These are phyloP conservation scores for Gypsophila paniculata DNA, from an alignment of 179 eudicot species.

Conservation along the genomic window DNA sequence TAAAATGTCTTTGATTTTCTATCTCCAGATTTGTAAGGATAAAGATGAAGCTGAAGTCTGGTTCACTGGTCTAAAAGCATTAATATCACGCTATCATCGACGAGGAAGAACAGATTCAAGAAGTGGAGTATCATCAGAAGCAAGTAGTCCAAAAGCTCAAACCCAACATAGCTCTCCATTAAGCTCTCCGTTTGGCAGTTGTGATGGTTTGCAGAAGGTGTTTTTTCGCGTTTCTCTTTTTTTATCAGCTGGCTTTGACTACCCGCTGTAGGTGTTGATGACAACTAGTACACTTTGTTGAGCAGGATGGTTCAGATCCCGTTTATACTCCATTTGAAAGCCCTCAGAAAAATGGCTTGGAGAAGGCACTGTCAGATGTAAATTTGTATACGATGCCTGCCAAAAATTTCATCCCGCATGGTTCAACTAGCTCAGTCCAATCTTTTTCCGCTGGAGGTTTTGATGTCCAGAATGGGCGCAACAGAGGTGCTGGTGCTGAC, in stretches of 20 bases:
- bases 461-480: constrained; percentile 61
- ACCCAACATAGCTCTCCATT: constrained; percentile 81
- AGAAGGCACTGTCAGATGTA: constrained; percentile 65
- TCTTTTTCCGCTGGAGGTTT: constrained; percentile 75
- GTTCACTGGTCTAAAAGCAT: constrained; percentile 91
- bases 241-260: constrained; percentile 17
- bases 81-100: constrained; percentile 75
- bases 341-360: constrained; percentile 68
- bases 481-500: constrained; percentile 42
- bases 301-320: constrained; percentile 65
- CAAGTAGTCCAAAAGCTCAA: constrained; percentile 84
- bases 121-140: constrained; percentile 87
- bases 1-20: constrained; percentile 14
- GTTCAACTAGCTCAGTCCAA: constrained; percentile 58
- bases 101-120: constrained; percentile 75
- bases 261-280: constrained; percentile 1
- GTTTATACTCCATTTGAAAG: constrained; percentile 60
- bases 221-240: constrained; percentile 9
- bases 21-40: constrained; percentile 83
- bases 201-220: constrained; percentile 75
- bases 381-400: constrained; percentile 61
- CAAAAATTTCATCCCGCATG: constrained; percentile 55
- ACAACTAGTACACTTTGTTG: constrained; percentile 15
- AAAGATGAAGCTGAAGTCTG: constrained; percentile 98
- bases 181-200: constrained; percentile 77